Percentiles rank a stretch among this genome's conserved stretches.
phyloP scores from a whole-genome alignment of 1,139 yeast species.

The Magnusiomyces sp. region DNA sequence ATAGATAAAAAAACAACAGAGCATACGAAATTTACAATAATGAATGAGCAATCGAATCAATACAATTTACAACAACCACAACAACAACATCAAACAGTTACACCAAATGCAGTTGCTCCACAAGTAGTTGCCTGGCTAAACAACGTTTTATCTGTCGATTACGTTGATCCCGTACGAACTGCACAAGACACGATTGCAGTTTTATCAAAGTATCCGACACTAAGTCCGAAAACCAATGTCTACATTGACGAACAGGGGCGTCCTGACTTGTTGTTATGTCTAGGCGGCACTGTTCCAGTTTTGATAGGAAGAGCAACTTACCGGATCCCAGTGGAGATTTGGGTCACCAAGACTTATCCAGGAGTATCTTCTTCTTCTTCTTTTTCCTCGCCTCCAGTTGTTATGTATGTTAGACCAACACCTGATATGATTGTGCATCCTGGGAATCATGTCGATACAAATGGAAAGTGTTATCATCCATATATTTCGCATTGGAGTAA shows the following conservation, averaged over 20 bases:
- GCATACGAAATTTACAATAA: too few species aligned
- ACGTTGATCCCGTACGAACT: constrained; percentile 41
- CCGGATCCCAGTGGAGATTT: constrained; percentile 56
- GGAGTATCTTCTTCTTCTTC: too few species aligned
- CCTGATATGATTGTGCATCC: constrained; percentile 45
- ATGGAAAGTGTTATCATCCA: constrained; percentile 69
- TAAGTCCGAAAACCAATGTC: constrained; percentile 65
- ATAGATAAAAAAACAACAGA: too few species aligned
- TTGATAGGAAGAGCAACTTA: constrained; percentile 28
- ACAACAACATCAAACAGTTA: too few species aligned
- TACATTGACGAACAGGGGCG: constrained; percentile 50
- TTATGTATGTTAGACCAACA: constrained; percentile 49
- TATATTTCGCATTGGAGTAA: constrained; percentile 51
- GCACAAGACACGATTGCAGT: constrained; percentile 56
- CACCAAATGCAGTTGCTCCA: too few species aligned
- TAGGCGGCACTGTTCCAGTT: constrained; percentile 50
- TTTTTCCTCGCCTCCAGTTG: constrained; percentile 50
- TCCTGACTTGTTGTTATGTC: constrained; percentile 50
- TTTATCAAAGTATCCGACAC: constrained; percentile 42
- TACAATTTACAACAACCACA: too few species aligned
- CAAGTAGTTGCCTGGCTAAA: background rate
- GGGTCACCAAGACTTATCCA: constrained; percentile 75
- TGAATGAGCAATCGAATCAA: too few species aligned
- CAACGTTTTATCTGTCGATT: constrained; percentile 34
- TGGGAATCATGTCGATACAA: constrained; percentile 63